Base-by-base conservation (phyloP, 129 eudicot species). In the Smallanthus sonchifolius region DNA sequence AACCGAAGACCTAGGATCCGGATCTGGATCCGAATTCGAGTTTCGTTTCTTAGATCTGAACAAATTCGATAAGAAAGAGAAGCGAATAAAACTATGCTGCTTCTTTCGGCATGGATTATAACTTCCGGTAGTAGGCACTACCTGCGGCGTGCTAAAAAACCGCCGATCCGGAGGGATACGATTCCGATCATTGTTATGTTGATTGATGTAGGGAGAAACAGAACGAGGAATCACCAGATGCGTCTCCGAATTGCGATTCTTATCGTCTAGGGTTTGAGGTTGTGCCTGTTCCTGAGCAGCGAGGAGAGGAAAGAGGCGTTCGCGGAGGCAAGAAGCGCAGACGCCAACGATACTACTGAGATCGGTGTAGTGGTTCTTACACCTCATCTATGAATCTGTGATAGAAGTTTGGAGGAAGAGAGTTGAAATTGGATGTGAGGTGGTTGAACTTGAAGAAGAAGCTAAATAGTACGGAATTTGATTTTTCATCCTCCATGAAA, bases 321-420 rank as follows among this genome's bases (percentile, higher is more conserved):
- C 85, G 0, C 85, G 84, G 79, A 91, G 91, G 74, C 97, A 91
- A 52, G 97, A 77, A 44, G 89, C 94, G 67, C 95, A 91, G 56
- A 91, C 95, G 72, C 97, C 97, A 75, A 71, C 84, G 78, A 54
- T 30, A 69, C 96, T 84, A 20, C 86, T 91, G 43, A 73, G 80
- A 81, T 91, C 97, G 82, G 77, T 62, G 51, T 63, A 64, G 76
- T 91, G 97, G 52, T 78, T 82, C 73, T 76, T 84, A 60, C 97
- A 91, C 95, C 86, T 91, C 94, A 87, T 91, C 65, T 76, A 14
- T 30, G 5, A 40, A 30, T 63, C 14, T 9, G 68, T 63, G 67
- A 35, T 35, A 1, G 59, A n/a, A n/a, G n/a, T n/a, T n/a, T n/a
- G n/a, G n/a, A 61, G 57, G 5, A 60, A 73, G 61, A 43, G 13